Evolutionary conservation across 1,284 basidiomycete species (phyloP).

Genomic region (Ustilago trichophora): DNA sequence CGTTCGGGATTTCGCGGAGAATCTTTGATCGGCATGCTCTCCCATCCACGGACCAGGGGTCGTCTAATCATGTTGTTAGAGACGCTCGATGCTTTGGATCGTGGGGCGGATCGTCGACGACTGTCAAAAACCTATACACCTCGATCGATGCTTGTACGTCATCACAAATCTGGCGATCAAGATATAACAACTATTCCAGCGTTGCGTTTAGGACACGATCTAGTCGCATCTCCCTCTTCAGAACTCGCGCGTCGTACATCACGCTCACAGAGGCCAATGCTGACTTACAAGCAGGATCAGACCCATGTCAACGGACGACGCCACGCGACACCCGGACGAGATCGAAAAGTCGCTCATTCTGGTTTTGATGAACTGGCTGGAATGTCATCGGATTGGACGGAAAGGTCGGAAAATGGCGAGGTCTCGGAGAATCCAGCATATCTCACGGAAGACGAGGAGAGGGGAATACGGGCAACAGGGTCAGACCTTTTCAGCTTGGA

Average conservation of each 20-base stretch:
- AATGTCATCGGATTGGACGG: conserved; percentile 51
- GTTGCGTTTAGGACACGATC: neutral
- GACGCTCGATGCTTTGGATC: conserved; percentile 23
- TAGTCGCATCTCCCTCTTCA: neutral
- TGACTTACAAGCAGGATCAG: conserved; percentile 2
- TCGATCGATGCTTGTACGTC: neutral
- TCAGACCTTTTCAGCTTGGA: conserved; percentile 12
- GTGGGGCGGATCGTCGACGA: conserved; percentile 15
- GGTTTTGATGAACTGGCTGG: conserved; percentile 28
- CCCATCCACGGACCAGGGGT: conserved; percentile 20
- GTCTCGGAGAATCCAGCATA: conserved; percentile 24
- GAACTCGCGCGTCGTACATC: neutral
- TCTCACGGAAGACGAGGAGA: conserved; percentile 26
- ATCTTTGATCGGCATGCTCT: conserved; percentile 15
- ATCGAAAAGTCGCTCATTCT: neutral
- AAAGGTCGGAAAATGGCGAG: conserved; percentile 45
- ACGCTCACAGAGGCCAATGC: conserved; percentile 11
- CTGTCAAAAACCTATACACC: neutral
- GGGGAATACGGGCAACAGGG: conserved; percentile 1
- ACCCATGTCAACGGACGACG: conserved; percentile 1
- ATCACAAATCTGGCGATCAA: neutral
- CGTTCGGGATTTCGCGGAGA: conserved; percentile 5
- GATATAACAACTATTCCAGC: neutral
- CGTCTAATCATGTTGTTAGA: conserved; percentile 24
- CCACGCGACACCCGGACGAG: conserved; percentile 2